Conservation (phyloP, 2,329 filamentous ascomycete species). For the Sarocladium brachiariae region DNA sequence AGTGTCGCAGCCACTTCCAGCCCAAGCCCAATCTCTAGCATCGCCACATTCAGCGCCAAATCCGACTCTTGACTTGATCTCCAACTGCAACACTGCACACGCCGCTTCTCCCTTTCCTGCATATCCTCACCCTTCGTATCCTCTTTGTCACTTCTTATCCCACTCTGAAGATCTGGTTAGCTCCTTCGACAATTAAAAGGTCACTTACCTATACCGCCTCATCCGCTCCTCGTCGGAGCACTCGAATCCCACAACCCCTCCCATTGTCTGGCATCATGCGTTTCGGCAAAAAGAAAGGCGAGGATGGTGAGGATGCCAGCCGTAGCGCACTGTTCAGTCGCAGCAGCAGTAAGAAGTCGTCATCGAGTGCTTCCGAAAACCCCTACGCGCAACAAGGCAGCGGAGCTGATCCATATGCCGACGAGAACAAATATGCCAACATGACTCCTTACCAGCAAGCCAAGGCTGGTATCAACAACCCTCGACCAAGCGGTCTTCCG, state of each 20-base stretch:
- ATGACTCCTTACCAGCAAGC: conserved; percentile 40
- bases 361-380: conserved; percentile 39
- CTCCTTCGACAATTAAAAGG: not conserved
- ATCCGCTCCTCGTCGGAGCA: not conserved
- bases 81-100: not conserved
- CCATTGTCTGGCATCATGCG: conserved; percentile 38
- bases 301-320: conserved; percentile 41
- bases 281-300: conserved; percentile 43
- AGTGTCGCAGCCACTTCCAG: not conserved
- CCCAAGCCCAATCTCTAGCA: not conserved
- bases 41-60: not conserved
- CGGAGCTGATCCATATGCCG: conserved; percentile 45
- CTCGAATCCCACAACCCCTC: not conserved
- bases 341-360: conserved; percentile 45
- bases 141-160: not conserved
- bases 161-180: not conserved
- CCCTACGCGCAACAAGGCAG: conserved; percentile 50
- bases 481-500: conserved; percentile 21
- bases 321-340: conserved; percentile 46
- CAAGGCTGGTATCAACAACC: conserved; percentile 26
- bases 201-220: too few relatives aligned
- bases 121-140: not conserved
- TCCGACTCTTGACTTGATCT: not conserved
- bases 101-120: not conserved
- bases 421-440: conserved; percentile 37